These are phyloP conservation scores for Capronia coronata DNA, from an alignment of 2,329 filamentous ascomycete species.

Conservation along the genomic window DNA sequence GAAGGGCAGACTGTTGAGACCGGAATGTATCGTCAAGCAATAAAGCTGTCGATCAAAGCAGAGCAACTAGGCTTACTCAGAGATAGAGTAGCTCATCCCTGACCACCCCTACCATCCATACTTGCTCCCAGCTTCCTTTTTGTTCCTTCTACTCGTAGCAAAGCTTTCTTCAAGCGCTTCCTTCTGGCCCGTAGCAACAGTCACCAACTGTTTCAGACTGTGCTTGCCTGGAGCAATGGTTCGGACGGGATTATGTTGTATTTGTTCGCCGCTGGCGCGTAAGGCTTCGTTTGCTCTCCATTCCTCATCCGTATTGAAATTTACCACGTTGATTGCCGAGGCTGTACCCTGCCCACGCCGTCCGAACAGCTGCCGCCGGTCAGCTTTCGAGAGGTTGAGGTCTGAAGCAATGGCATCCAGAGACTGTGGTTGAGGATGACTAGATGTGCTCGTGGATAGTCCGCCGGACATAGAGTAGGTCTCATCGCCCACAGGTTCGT, in stretches of 20 bases:
- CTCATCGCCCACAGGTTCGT: slow-evolving; percentile 29
- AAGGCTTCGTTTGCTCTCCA: slow-evolving; percentile 78
- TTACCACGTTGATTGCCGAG: slow-evolving; percentile 60
- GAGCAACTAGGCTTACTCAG: no score
- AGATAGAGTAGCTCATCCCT: no score
- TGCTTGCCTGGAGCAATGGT: slow-evolving; percentile 82
- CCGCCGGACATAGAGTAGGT: slow-evolving; percentile 20
- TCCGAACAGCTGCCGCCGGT: slow-evolving; percentile 79
- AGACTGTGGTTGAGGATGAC: slow-evolving; percentile 41
- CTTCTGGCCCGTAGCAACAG: slow-evolving; percentile 70
- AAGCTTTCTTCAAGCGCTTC: slow-evolving; percentile 91
- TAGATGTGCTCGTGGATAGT: neutral
- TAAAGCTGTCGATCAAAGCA: no score
- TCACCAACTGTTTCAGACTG: slow-evolving; percentile 79
- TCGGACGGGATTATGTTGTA: slow-evolving; percentile 74
- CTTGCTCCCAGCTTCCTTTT: slow-evolving; percentile 70
- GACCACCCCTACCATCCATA: slow-evolving; percentile 93
- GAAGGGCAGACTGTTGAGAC: no score
- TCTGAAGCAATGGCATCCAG: slow-evolving; percentile 67
- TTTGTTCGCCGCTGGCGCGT: slow-evolving; percentile 60
- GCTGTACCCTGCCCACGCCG: slow-evolving; percentile 41
- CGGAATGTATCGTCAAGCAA: no score
- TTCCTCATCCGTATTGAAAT: slow-evolving; percentile 83
- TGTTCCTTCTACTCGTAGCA: slow-evolving; percentile 69
- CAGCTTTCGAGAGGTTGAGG: slow-evolving; percentile 69